Percentiles rank a stretch among this genome's conserved stretches.
These are phyloP conservation scores for Rhizoctonia solani DNA, from an alignment of 1,284 basidiomycete species.

Conservation along the genomic window DNA sequence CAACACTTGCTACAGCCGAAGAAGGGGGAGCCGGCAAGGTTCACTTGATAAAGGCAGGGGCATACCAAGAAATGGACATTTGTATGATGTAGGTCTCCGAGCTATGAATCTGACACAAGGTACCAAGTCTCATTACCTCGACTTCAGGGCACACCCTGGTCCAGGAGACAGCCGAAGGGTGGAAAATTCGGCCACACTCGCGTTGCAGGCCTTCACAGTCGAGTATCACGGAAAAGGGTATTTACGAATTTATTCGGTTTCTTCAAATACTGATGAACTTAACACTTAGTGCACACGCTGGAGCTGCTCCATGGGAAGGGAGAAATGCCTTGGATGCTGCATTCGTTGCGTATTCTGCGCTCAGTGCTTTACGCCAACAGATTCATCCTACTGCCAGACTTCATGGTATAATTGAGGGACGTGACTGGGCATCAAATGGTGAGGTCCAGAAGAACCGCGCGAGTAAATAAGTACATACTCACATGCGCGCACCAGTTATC, in stretches of 20 bases:
- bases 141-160: conserved; percentile 63
- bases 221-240: conserved; percentile 72
- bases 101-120: not conserved
- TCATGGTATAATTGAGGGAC: conserved; percentile 66
- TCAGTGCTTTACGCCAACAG: conserved; percentile 78
- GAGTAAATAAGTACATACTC: not conserved
- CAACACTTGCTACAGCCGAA: conserved; percentile 56
- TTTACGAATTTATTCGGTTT: conserved; percentile 40
- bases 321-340: conserved; percentile 85
- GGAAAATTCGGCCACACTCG: conserved; percentile 58
- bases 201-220: conserved; percentile 61
- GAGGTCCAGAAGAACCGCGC: conserved; percentile 39
- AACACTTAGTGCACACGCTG: conserved; percentile 66
- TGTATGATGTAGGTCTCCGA: conserved; percentile 65
- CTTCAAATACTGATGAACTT: conserved; percentile 13
- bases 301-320: conserved; percentile 78
- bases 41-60: conserved; percentile 69
- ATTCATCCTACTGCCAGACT: conserved; percentile 56
- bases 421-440: conserved; percentile 69
- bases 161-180: conserved; percentile 55
- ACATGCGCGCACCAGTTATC: conserved; percentile 59
- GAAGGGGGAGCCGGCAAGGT: conserved; percentile 81
- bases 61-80: conserved; percentile 74
- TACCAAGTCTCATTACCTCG: conserved; percentile 12
- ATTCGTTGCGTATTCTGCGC: conserved; percentile 73